phyloP scores from a whole-genome alignment of 2,329 filamentous ascomycete species.

The Epichloe sp. region DNA sequence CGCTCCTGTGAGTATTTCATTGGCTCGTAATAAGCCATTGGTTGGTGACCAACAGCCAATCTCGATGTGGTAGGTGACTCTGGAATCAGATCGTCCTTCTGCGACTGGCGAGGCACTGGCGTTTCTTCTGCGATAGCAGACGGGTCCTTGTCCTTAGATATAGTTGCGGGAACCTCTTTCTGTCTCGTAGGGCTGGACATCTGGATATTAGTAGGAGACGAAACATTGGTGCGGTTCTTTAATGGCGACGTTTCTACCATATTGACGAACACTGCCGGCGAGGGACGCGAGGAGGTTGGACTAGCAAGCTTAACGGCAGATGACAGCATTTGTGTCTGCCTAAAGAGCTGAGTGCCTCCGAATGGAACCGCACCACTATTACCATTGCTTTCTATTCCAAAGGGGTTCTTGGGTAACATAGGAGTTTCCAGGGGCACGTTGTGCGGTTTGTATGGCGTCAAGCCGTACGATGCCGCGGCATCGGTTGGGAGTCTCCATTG shows the following conservation, averaged over 20 bases:
- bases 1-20: conserved; percentile 34
- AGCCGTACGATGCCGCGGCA: conserved; percentile 11
- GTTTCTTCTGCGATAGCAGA: conserved; percentile 13
- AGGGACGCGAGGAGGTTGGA: conserved; percentile 45
- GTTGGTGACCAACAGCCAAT: conserved; percentile 15
- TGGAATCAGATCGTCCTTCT: conserved; percentile 20
- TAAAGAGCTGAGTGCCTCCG: conserved; percentile 38
- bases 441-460: conserved; percentile 19
- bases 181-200: conserved; percentile 28
- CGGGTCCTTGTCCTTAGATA: conserved; percentile 9
- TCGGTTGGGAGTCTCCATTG: conserved; percentile 25
- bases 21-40: conserved; percentile 29
- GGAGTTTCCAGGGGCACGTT: conserved; percentile 34
- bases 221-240: conserved; percentile 34
- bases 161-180: conserved; percentile 18
- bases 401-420: conserved; percentile 33
- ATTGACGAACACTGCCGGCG: conserved; percentile 33
- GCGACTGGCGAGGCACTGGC: conserved; percentile 12
- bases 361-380: conserved; percentile 21
- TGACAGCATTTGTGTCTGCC: conserved; percentile 39
- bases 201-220: conserved; percentile 28
- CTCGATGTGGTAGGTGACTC: conserved; percentile 21
- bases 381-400: conserved; percentile 23
- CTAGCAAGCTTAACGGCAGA: conserved; percentile 36
- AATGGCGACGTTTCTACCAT: conserved; percentile 32